phyloP scores from a whole-genome alignment of 2,329 filamentous ascomycete species.

The Xylariaceae sp. region DNA sequence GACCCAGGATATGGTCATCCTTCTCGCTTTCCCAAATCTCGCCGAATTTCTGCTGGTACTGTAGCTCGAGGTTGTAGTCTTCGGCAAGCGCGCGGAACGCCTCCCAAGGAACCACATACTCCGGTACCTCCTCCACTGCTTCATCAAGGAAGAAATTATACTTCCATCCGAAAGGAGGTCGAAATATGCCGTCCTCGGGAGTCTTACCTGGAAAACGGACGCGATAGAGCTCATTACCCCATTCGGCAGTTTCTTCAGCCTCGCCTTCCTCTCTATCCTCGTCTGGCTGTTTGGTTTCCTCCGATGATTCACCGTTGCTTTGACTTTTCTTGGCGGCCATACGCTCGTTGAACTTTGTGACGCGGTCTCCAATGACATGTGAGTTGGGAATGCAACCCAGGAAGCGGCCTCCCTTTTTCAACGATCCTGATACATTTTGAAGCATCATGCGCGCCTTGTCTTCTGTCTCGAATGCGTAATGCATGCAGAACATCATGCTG shows the following conservation, averaged over 20 bases:
- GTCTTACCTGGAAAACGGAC: slow-evolving; percentile 83
- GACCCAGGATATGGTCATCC: slow-evolving; percentile 74
- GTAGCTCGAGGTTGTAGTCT: slow-evolving; percentile 92
- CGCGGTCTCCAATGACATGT: slow-evolving; percentile 75
- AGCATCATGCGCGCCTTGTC: slow-evolving; percentile 88
- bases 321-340: slow-evolving; percentile 35
- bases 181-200: slow-evolving; percentile 82
- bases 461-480: slow-evolving; percentile 95
- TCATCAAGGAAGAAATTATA: slow-evolving; percentile 96
- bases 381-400: slow-evolving; percentile 97
- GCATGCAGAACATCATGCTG: slow-evolving; percentile 99
- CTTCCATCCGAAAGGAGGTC: slow-evolving; percentile 94
- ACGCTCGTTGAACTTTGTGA: slow-evolving; percentile 70
- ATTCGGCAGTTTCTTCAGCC: slow-evolving; percentile 64
- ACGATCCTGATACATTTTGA: slow-evolving; percentile 79
- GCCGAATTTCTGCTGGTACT: slow-evolving; percentile 86
- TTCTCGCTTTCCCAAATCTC: slow-evolving; percentile 93
- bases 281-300: slow-evolving; percentile 20
- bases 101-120: slow-evolving; percentile 98
- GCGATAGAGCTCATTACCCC: slow-evolving; percentile 90
- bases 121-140: slow-evolving; percentile 91
- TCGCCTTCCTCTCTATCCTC: slow-evolving; percentile 54
- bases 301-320: slow-evolving; percentile 16
- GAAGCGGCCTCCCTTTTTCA: slow-evolving; percentile 93
- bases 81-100: slow-evolving; percentile 93